Evolutionary conservation across 2,329 filamentous ascomycete species (phyloP), one percentile per base, ranked within the genome.

Genomic region (Ceratocystis variospora): DNA sequence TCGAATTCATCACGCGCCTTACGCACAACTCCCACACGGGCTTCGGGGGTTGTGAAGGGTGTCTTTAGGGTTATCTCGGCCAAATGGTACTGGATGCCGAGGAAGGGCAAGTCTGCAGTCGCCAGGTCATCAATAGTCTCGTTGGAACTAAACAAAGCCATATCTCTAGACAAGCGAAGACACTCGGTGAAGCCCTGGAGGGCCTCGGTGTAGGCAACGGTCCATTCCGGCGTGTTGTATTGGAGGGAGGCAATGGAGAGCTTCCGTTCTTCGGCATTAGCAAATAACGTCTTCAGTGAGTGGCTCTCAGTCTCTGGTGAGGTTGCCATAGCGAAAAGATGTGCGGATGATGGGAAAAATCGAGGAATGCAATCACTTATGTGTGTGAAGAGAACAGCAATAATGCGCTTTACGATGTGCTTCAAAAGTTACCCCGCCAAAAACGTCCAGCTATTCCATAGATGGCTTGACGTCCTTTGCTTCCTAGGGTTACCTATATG

Each of bases 121-220:
- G 89, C 80, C 41, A 96, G 78, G 76, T 99, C 94, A 69, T 99
- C 94, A 48, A 93, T 76, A 0, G 83, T 82, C 75, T 99, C 94
- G 76, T 99, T 99, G 45, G 86, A 81, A 71, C 90, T 96, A 81
- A 97, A 97, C 64, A 99, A 79, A 0, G 89, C 87, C 31, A 94
- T 79, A 68, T 84, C 81, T 70, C 84, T 79, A 69, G 89, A 84
- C 66, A 89, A 83, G 68, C 83, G 79, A 67, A 87, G 79, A 74
- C 89, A 92, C 74, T 88, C 80, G 72, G 88, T 80, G 76, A 96
- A 93, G 64, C 85, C 82, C 69, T 82, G 76, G 71, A 96, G 84
- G 50, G 89, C 83, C 48, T 80, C 76, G 68, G 79, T 78, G 70
- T 96, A 81, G 71, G 85, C 84, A 70, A 87, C 81, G 73, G 84